These are phyloP conservation scores for Cyathus striatus DNA, from an alignment of 768 basidiomycete species.

Conservation along the genomic window DNA sequence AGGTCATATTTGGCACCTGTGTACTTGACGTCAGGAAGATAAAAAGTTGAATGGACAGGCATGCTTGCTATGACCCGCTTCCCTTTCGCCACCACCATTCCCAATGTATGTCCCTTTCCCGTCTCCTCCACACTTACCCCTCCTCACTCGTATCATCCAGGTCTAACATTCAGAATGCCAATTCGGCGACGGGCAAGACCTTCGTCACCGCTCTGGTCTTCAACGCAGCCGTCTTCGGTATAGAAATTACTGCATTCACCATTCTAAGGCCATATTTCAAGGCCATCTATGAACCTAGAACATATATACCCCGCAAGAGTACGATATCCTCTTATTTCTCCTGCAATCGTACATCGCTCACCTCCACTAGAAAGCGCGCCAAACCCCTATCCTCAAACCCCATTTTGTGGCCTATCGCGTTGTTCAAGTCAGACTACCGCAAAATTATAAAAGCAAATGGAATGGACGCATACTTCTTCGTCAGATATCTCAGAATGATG, in stretches of 20 bases:
- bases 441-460: slow-evolving; percentile 69
- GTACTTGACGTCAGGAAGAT: too few species aligned
- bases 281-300: slow-evolving; percentile 84
- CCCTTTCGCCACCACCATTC: too few species aligned
- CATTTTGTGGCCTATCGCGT: slow-evolving; percentile 62
- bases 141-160: too few species aligned
- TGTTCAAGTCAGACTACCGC: slow-evolving; percentile 58
- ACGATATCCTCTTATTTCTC: background rate
- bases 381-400: slow-evolving; percentile 42
- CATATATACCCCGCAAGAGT: slow-evolving; percentile 49
- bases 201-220: slow-evolving; percentile 85
- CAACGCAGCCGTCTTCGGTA: slow-evolving; percentile 70
- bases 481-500: slow-evolving; percentile 87
- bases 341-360: slow-evolving; percentile 4
- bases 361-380: slow-evolving; percentile 49
- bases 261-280: slow-evolving; percentile 81
- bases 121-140: too few species aligned
- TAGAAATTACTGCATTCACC: slow-evolving; percentile 75
- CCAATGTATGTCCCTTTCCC: too few species aligned
- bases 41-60: too few species aligned
- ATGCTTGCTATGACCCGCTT: too few species aligned
- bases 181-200: slow-evolving; percentile 64
- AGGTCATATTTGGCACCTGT: too few species aligned
- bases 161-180: slow-evolving; percentile 35
- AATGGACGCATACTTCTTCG: slow-evolving; percentile 90